These are phyloP conservation scores for Pseudocercospora vitis DNA, from an alignment of 2,329 filamentous ascomycete genomes.

Conservation along the genomic window DNA sequence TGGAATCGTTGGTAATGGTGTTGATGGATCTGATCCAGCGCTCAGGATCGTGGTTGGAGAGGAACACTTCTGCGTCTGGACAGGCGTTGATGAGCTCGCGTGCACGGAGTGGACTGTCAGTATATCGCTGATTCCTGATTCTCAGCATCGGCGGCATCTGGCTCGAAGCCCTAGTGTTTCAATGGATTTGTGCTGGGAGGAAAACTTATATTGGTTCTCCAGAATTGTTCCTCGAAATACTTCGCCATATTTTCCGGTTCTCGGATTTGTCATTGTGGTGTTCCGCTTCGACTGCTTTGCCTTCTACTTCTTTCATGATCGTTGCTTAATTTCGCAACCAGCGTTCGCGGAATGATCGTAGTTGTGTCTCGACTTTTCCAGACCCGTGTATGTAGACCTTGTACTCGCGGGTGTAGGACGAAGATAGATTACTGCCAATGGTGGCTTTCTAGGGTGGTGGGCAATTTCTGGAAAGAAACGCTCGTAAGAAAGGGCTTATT, in stretches of 20 bases:
- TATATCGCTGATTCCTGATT: constrained; percentile 19
- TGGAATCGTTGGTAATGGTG: not conserved
- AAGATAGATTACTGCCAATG: not conserved
- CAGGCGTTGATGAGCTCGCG: constrained; percentile 49
- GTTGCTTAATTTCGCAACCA: not conserved
- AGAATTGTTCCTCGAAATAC: constrained; percentile 3
- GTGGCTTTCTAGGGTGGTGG: not conserved
- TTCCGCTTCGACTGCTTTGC: constrained; percentile 1
- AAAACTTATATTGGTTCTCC: not conserved
- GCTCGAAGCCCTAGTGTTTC: constrained; percentile 30
- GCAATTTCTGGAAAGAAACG: not conserved
- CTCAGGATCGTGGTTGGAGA: constrained; percentile 35
- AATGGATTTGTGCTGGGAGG: too few relatives aligned
- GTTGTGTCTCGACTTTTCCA: not conserved
- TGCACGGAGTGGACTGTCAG: not conserved
- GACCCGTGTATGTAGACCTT: constrained; percentile 1
- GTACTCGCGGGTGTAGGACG: not conserved
- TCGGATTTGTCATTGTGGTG: not conserved
- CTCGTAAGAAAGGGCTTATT: too few relatives aligned
- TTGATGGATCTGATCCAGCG: constrained; percentile 36
- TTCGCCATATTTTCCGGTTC: not conserved
- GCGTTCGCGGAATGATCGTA: not conserved
- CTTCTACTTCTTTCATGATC: not conserved
- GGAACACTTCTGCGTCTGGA: constrained; percentile 66
- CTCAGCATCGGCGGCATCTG: not conserved